These are phyloP conservation scores for Asclepias syriaca DNA, from an alignment of 257 asterid species.

Conservation along the genomic window DNA sequence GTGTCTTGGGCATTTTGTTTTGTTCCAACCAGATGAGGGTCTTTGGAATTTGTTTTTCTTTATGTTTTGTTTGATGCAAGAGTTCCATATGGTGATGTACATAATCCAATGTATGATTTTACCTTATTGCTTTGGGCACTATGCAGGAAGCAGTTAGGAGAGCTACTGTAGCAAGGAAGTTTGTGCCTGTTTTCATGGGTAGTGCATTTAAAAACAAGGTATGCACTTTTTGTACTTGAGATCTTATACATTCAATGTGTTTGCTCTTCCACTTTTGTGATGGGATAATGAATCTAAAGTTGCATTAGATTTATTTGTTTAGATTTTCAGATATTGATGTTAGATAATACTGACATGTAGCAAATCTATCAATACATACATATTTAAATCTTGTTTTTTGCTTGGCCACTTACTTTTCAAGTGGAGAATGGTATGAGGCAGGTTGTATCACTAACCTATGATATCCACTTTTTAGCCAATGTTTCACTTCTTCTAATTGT, in stretches of 20 bases:
- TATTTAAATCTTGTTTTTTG: neutral
- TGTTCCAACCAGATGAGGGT: neutral
- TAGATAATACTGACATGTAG: neutral
- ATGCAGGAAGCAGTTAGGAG: slow-evolving; percentile 87
- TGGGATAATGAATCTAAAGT: neutral
- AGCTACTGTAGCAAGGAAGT: slow-evolving; percentile 79
- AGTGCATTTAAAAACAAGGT: slow-evolving; percentile 99
- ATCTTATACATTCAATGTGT: neutral
- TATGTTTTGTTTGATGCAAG: neutral
- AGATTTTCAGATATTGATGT: neutral
- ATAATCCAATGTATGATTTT: neutral
- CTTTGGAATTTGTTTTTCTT: neutral
- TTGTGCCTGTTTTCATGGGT: slow-evolving; percentile 98
- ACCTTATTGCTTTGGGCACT: slow-evolving; percentile 9
- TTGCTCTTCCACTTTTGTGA: neutral
- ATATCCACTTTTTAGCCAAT: neutral
- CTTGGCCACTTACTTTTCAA: neutral
- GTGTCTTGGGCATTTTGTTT: neutral
- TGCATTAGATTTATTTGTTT: slow-evolving; percentile 1
- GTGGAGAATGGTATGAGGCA: neutral
- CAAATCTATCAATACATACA: neutral
- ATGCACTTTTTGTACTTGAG: slow-evolving; percentile 2
- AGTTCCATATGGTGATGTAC: neutral
- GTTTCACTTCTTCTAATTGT: neutral
- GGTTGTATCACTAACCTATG: neutral